Conservation (phyloP, 768 basidiomycete species). For the Lactarius sp. region DNA sequence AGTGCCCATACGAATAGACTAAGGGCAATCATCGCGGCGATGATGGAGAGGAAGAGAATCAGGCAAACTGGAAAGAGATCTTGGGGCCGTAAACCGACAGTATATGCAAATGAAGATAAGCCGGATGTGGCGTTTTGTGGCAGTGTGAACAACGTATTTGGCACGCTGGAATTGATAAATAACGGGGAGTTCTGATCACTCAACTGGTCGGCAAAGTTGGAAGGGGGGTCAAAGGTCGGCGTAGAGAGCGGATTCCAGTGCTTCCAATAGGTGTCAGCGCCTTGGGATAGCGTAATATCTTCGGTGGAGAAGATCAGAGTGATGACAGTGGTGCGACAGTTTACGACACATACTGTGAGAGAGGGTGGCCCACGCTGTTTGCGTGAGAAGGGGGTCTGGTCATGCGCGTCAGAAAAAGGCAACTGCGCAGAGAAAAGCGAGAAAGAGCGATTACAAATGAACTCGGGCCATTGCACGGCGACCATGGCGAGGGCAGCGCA, state of each 20-base stretch:
- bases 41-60: constrained; percentile 75
- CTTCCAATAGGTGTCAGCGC: constrained; percentile 35
- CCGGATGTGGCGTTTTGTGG: constrained; percentile 59
- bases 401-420: background rate
- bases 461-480: constrained; percentile 91
- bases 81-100: constrained; percentile 74
- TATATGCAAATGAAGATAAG: constrained; percentile 77
- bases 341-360: constrained; percentile 52
- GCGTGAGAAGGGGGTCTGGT: constrained; percentile 82
- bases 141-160: constrained; percentile 72
- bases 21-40: constrained; percentile 64
- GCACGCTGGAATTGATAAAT: constrained; percentile 60
- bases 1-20: constrained; percentile 69
- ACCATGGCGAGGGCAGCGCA: constrained; percentile 86
- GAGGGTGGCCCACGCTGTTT: constrained; percentile 85
- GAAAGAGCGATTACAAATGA: constrained; percentile 61
- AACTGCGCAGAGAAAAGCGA: constrained; percentile 23
- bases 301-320: background rate
- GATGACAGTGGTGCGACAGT: background rate
- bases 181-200: constrained; percentile 66
- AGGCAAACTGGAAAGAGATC: constrained; percentile 82
- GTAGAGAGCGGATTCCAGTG: constrained; percentile 69
- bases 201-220: constrained; percentile 70
- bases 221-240: constrained; percentile 55
- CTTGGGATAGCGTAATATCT: constrained; percentile 73